These are phyloP conservation scores for Ceratocystis cacaofunesta DNA, from an alignment of 2,329 filamentous ascomycete genomes.

Conservation along the genomic window DNA sequence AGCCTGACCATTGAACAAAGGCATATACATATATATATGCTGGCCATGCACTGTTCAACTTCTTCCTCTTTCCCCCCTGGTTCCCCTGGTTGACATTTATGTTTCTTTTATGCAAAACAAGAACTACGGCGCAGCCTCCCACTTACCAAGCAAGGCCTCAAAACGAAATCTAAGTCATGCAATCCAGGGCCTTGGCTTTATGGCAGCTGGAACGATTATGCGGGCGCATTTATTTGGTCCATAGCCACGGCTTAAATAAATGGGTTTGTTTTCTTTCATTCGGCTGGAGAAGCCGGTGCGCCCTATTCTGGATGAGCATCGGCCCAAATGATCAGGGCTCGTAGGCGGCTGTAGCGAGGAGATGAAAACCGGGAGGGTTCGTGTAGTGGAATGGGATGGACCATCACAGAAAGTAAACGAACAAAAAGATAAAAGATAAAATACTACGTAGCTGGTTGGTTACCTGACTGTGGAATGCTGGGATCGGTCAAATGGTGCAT, in stretches of 20 bases:
- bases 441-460: too few species aligned
- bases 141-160: neutral
- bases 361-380: too few species aligned
- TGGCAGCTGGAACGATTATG: neutral
- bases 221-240: neutral
- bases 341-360: too few species aligned
- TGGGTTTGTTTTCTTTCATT: neutral
- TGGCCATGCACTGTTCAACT: neutral
- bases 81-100: neutral
- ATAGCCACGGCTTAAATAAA: too few species aligned
- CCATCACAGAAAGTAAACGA: too few species aligned
- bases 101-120: conserved; percentile 4
- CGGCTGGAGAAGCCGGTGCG: neutral
- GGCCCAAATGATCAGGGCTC: neutral
- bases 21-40: neutral
- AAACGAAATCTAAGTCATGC: neutral
- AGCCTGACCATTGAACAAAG: neutral
- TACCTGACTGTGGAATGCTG: too few species aligned
- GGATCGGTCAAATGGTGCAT: too few species aligned
- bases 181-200: neutral
- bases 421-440: too few species aligned
- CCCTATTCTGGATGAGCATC: neutral
- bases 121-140: neutral
- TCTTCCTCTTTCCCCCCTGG: neutral
- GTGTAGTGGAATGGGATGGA: too few species aligned